Evolutionary conservation across 805 yeast species (phyloP), one percentile per base, ranked within the genome.

Genomic region (Hermanozyma aechmeae): DNA sequence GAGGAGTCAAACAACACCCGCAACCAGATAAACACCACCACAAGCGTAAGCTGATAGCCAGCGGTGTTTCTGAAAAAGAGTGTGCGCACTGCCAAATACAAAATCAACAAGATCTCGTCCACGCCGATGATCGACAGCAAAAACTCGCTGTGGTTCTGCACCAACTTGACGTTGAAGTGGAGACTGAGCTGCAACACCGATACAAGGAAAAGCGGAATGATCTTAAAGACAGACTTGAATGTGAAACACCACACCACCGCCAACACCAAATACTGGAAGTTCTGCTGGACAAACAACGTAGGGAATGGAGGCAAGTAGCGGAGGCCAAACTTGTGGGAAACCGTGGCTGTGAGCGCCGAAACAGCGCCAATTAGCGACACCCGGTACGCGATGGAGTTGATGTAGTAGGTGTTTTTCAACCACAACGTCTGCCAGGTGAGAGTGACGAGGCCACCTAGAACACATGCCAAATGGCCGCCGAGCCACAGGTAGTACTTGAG

Each of bases 211-310:
- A 61, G 76, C 15, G 92, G 89, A 11, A 75, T 35, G 25, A 81
- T 41, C 47, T 79, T 80, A 57, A 76, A 78, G 4, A 72, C 53
- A 1, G 86, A 76, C 35, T 68, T 64, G 54, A 81, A 73, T 23
- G 79, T 71, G 31, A 78, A 51, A 27, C 73, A 46, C 89, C 89
- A 81, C 13, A 73, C 54, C 3, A 49, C 16, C 1, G 76, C 70
- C 31, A 80, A 52, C 3, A 71, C 37, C 31, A 76, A 56, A 45
- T 71, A 73, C 53, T 84, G 95, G 61, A 80, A 80, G 49, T 82
- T 81, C 40, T 74, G 84, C 15, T 84, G 72, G 7, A 86, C 76
- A 31, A 83, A 46, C 48, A 86, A 58, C 4, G 76, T 72, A 32
- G 69, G 68, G 46, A 74, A 65, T 4, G 76, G 65, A 5, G 94